Conservation (phyloP, 768 basidiomycete species). For the Paxillus rubicundulus region DNA sequence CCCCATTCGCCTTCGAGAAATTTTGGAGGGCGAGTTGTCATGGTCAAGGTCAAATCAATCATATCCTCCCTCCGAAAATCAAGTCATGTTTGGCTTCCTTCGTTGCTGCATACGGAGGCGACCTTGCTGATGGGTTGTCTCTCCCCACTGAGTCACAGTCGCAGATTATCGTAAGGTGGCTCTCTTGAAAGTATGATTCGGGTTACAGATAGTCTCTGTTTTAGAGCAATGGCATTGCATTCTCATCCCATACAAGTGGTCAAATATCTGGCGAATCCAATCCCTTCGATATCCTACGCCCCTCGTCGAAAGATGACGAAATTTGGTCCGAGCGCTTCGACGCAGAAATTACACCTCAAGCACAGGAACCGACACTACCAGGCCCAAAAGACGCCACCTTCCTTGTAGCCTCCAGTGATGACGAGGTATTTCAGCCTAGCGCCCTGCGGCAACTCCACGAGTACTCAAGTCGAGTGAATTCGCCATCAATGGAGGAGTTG, state of each 20-base stretch:
- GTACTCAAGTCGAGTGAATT: slow-evolving; percentile 10
- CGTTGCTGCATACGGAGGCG: slow-evolving; percentile 46
- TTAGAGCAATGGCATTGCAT: slow-evolving; percentile 9
- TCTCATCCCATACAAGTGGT: not conserved
- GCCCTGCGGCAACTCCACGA: slow-evolving; percentile 16
- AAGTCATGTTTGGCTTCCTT: slow-evolving; percentile 46
- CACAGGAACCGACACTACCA: not conserved
- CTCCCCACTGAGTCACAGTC: slow-evolving; percentile 36
- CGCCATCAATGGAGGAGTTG: not conserved
- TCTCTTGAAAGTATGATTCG: slow-evolving; percentile 5
- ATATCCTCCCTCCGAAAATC: slow-evolving; percentile 41
- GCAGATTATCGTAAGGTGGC: slow-evolving; percentile 28
- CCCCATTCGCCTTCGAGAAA: slow-evolving; percentile 49
- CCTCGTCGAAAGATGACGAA: not conserved
- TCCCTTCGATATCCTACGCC: slow-evolving; percentile 23
- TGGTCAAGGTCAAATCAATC: slow-evolving; percentile 34
- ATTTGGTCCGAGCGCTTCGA: not conserved
- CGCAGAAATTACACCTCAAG: not conserved
- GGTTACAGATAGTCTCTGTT: slow-evolving; percentile 16
- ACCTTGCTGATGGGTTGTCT: slow-evolving; percentile 45
- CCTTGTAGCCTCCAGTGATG: slow-evolving; percentile 2
- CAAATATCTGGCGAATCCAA: slow-evolving; percentile 10
- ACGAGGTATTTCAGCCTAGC: slow-evolving; percentile 4
- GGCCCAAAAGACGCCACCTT: slow-evolving; percentile 12
- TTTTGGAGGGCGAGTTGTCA: slow-evolving; percentile 63